phyloP scores from a whole-genome alignment of 768 basidiomycete genomes.

The Coprinopsis marcescibilis region DNA sequence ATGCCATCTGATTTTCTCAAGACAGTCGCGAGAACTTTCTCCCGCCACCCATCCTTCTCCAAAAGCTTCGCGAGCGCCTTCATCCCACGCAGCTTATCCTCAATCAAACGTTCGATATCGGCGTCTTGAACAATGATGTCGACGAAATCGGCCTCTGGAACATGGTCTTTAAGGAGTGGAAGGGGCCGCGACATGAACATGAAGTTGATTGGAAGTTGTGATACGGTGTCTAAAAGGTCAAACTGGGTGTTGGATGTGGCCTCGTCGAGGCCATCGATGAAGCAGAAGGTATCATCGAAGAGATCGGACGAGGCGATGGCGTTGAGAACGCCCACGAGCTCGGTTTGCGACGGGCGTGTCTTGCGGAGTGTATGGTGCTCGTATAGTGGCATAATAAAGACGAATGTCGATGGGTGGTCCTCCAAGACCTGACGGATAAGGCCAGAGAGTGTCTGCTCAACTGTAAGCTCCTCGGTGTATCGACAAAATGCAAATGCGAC shows the following conservation, averaged over 20 bases:
- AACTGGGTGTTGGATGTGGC: not conserved
- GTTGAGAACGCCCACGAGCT: no score
- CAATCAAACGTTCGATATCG: not conserved
- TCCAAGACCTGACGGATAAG: no score
- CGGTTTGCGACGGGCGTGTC: no score
- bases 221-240: not conserved
- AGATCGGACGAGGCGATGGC: no score
- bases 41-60: not conserved
- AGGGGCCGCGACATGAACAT: not conserved
- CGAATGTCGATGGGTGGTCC: no score
- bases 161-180: not conserved
- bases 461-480: no score
- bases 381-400: no score
- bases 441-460: no score
- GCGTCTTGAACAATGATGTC: not conserved
- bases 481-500: no score
- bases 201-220: not conserved
- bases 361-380: no score
- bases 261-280: not conserved
- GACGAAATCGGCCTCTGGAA: not conserved
- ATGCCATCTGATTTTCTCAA: not conserved
- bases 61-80: not conserved
- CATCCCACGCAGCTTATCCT: not conserved
- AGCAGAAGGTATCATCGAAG: not conserved
- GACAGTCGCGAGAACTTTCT: not conserved